phyloP scores from a whole-genome alignment of 495 filamentous ascomycete species.

The Trichoderma erinaceum region DNA sequence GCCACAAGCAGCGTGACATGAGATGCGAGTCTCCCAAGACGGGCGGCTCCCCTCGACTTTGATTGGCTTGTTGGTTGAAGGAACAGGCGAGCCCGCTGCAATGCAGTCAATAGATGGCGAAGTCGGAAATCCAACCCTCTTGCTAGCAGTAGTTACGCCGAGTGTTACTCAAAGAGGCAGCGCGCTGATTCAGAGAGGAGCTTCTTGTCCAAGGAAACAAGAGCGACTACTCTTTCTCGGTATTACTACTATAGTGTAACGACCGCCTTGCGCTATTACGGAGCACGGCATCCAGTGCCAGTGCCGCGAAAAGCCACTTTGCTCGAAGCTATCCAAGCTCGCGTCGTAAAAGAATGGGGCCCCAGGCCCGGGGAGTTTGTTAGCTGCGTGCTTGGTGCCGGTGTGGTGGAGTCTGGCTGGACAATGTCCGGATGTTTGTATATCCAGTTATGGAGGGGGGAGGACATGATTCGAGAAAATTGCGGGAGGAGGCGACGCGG shows the following conservation, averaged over 20 bases:
- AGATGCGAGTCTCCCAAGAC: constrained; percentile 6
- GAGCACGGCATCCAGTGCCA: no score
- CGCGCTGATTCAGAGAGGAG: background rate
- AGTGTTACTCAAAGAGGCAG: background rate
- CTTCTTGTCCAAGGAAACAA: background rate
- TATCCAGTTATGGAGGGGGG: background rate
- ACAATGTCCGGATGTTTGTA: background rate
- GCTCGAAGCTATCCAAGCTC: background rate
- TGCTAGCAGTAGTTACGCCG: background rate
- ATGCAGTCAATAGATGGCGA: background rate
- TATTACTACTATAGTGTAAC: no score
- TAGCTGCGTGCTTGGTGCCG: background rate
- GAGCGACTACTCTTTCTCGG: no score
- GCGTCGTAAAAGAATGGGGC: background rate
- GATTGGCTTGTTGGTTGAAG: background rate
- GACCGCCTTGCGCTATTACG: no score
- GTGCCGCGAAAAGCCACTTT: no score
- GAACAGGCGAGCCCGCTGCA: background rate
- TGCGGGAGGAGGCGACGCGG: background rate
- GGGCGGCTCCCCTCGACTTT: background rate
- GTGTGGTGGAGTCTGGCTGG: background rate
- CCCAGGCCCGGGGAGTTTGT: background rate
- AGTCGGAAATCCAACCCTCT: background rate
- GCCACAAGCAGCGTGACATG: background rate
- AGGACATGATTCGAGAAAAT: background rate